Percentiles rank a stretch among this genome's conserved stretches.
These are phyloP conservation scores for Millerago galiae DNA, from an alignment of 805 yeast genomes.

Conservation along the genomic window DNA sequence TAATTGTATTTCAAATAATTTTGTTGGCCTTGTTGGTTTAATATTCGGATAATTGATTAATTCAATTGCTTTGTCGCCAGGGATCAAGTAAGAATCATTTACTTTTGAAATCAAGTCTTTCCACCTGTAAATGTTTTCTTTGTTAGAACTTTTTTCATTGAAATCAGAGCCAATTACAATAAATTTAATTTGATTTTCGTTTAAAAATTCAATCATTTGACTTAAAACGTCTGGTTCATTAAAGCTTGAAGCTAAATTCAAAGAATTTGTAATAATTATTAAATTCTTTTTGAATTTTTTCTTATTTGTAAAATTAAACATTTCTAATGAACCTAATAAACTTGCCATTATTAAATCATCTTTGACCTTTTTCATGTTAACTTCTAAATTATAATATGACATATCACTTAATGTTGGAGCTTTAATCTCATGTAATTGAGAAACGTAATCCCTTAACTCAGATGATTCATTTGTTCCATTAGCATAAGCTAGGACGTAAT, in stretches of 20 bases:
- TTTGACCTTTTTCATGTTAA: constrained; percentile 1
- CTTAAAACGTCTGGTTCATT: constrained; percentile 7
- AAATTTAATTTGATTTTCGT: constrained; percentile 11
- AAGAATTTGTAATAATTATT: constrained; percentile 19
- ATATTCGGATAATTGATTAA: constrained; percentile 23
- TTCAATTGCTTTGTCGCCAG: constrained; percentile 15
- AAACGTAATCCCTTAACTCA: constrained; percentile 6
- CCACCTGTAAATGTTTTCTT: constrained; percentile 8
- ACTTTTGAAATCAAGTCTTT: constrained; percentile 1
- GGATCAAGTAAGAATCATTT: constrained; percentile 10
- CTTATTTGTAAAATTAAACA: constrained; percentile 14
- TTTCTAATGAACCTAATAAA: constrained; percentile 5
- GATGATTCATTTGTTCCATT: constrained; percentile 12
- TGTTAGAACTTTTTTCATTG: constrained; percentile 1
- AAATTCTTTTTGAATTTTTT: constrained; percentile 20
- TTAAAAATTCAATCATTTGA: constrained; percentile 4
- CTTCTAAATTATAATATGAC: constrained; percentile 1
- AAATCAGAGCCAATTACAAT: constrained; percentile 20
- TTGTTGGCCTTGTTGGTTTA: constrained; percentile 41
- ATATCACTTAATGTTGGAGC: constrained; percentile 4
- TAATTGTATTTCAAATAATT: constrained; percentile 40
- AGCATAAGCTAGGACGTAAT: constrained; percentile 30
- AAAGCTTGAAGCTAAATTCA: constrained; percentile 8
- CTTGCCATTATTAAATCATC: constrained; percentile 7
- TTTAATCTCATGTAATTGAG: constrained; percentile 3